phyloP scores from a whole-genome alignment of 805 yeast genomes.

The Saccharomycopsis synnaedendra region DNA sequence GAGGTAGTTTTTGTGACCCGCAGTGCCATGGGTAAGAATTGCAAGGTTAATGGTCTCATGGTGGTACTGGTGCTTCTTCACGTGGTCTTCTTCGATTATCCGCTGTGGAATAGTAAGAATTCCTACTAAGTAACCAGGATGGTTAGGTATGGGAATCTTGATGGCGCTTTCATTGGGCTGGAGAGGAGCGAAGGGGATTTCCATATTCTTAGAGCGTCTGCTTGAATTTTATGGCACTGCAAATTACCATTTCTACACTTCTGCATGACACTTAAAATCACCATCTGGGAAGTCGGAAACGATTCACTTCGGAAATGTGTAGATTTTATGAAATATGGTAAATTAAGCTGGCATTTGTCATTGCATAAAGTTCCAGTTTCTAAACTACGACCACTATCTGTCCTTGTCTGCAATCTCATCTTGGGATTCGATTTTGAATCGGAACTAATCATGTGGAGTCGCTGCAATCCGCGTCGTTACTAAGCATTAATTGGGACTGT shows the following conservation, averaged over 20 bases:
- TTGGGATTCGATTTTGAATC: no score
- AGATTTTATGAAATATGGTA: no score
- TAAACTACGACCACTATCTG: no score
- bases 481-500: no score
- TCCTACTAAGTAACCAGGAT: slow-evolving; percentile 25
- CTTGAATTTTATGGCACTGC: slow-evolving; percentile 2
- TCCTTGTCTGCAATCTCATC: no score
- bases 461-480: no score
- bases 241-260: not conserved
- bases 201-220: slow-evolving; percentile 17
- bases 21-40: slow-evolving; percentile 59
- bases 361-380: no score
- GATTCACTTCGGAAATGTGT: no score
- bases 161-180: slow-evolving; percentile 20
- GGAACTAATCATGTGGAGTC: no score
- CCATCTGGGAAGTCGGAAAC: no score
- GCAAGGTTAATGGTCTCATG: slow-evolving; percentile 25
- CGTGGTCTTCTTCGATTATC: not conserved
- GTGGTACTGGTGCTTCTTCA: not conserved
- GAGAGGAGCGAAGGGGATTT: slow-evolving; percentile 8
- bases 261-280: no score
- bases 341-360: no score
- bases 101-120: slow-evolving; percentile 26
- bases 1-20: slow-evolving; percentile 73
- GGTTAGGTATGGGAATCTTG: slow-evolving; percentile 19